Evolutionary conservation across 306 rosid genomes (phyloP), one percentile per base, ranked within the genome.

Genomic region (Arachis stenosperma): DNA sequence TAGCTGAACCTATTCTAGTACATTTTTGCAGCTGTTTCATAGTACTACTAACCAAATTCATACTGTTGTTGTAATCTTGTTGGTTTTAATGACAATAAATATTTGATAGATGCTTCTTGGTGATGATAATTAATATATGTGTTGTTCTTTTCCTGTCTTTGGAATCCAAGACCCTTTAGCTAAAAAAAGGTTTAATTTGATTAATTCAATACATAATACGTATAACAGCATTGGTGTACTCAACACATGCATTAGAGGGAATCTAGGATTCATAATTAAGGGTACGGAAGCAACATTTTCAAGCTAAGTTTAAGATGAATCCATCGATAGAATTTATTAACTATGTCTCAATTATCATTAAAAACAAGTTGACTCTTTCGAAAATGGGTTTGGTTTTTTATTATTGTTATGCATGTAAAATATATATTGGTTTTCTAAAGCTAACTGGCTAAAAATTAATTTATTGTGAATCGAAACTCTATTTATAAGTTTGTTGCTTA

Each of bases 71-170:
- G 37, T 33, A 22, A 5, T 53, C 2, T 3, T 53, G 58, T 15
- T 53, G 29, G 58, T 22, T 52, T n/a, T 53, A 14, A 53, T 53
- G 30, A n/a, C 56, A 51, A 17, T 14, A 22, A 22, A 22, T 22
- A 22, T 22, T 22, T 22, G 15, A 53, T 53, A 5, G 8, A 53
- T 53, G 29, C 22, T 54, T 54, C 36, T 1, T 56, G 4, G 39
- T 56, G 61, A 8, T 27, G 9, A 46, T 46, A 8, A 46, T 8
- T 46, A 33, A n/a, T 51, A 55, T 17, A 5, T 7, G 8, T 55
- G 6, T 56, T 56, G 61, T 56, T 56, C 2, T 8, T 56, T 56
- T 56, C 37, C 61, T 22, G 37, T 56, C 61, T 56, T 56, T 56
- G 61, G 61, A 56, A 27, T 56, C 36, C 36, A 7, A 56, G 61